phyloP scores from a whole-genome alignment of 2,329 filamentous ascomycete species.

The Sclerotinia spermophila region DNA sequence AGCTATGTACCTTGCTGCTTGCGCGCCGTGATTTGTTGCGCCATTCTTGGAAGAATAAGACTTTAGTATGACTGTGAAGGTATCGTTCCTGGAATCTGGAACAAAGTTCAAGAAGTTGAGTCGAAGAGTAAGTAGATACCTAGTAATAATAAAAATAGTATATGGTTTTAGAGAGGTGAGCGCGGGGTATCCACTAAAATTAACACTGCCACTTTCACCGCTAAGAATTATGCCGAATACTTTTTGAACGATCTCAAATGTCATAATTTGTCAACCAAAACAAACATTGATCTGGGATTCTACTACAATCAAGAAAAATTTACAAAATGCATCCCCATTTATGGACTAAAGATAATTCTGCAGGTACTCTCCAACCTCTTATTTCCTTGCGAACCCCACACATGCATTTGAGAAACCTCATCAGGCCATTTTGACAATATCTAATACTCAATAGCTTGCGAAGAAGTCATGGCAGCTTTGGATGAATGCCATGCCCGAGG shows the following conservation, averaged over 20 bases:
- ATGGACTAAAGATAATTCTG: slow-evolving; percentile 79
- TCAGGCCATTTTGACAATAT: background rate
- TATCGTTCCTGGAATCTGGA: background rate
- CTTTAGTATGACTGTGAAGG: background rate
- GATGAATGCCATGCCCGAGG: slow-evolving; percentile 93
- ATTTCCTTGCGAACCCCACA: background rate
- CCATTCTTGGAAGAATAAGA: slow-evolving; percentile 24
- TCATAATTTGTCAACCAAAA: slow-evolving; percentile 2
- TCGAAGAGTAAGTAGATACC: background rate
- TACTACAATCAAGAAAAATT: slow-evolving; percentile 3
- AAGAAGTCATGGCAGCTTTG: slow-evolving; percentile 87
- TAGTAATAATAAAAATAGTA: background rate
- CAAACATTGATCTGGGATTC: background rate
- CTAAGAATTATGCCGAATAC: background rate
- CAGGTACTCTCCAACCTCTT: slow-evolving; percentile 53
- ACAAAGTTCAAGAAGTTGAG: background rate
- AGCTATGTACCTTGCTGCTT: slow-evolving; percentile 38
- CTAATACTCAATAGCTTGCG: slow-evolving; percentile 64
- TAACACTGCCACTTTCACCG: slow-evolving; percentile 16
- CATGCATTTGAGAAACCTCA: background rate
- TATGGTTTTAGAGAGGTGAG: background rate
- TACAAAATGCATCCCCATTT: slow-evolving; percentile 91
- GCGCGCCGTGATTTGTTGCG: slow-evolving; percentile 35
- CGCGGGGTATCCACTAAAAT: slow-evolving; percentile 9
- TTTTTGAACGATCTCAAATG: background rate